These are phyloP conservation scores for Lignosus rhinocerotis DNA, from an alignment of 1,284 basidiomycete species.

Conservation along the genomic window DNA sequence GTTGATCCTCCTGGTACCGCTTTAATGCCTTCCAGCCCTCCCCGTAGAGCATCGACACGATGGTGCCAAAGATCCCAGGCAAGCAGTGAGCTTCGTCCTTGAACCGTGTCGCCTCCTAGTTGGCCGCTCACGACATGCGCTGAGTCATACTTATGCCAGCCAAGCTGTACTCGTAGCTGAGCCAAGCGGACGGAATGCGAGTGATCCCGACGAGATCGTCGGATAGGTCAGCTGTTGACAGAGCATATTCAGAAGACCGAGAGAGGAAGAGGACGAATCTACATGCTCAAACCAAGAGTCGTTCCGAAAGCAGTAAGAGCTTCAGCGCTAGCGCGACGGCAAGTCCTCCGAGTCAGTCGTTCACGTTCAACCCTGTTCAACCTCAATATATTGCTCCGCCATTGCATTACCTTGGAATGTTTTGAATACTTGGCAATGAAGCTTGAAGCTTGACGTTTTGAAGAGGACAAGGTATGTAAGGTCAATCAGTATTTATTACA, in stretches of 20 bases:
- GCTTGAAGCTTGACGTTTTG: no score
- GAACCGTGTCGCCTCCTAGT: neutral
- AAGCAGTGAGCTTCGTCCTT: slow-evolving; percentile 2
- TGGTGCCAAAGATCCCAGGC: neutral
- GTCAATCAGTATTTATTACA: no score
- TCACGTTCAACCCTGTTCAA: no score
- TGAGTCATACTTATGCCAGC: neutral
- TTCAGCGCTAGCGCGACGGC: no score
- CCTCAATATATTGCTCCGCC: no score
- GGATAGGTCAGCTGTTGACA: neutral
- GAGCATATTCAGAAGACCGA: neutral
- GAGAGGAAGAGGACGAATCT: neutral
- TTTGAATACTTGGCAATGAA: no score
- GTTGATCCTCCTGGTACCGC: slow-evolving; percentile 2
- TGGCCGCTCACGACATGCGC: neutral
- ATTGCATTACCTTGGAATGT: no score
- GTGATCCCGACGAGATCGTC: neutral
- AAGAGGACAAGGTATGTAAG: no score
- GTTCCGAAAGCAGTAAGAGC: no score
- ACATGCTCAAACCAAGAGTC: no score
- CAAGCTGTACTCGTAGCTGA: neutral
- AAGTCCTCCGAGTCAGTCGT: no score
- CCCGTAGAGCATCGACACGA: neutral
- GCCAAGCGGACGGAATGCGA: neutral
- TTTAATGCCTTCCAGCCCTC: slow-evolving; percentile 1